A percentile compares a stretch with the other conserved stretches of the same genome.
These are phyloP conservation scores for Bryum argenteum DNA, from an alignment of 225 moss, liverwort and hornwort genomes.

Conservation along the genomic window DNA sequence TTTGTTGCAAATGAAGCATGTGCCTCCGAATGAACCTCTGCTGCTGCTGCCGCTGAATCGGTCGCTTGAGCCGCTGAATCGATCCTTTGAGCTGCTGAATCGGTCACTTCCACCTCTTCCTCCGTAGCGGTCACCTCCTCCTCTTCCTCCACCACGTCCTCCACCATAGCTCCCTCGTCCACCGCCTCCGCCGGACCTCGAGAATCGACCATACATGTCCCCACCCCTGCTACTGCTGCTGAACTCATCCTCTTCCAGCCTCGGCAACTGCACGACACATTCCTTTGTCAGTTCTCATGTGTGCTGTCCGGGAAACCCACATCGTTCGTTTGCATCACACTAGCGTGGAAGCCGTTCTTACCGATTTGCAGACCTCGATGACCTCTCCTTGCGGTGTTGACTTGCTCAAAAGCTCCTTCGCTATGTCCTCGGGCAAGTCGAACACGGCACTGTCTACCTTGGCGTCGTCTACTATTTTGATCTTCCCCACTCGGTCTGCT, in stretches of 20 bases:
- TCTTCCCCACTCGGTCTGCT: conserved; percentile 76
- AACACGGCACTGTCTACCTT: conserved; percentile 78
- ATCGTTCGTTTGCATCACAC: background rate
- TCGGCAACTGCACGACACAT: conserved; percentile 56
- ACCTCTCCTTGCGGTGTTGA: conserved; percentile 52
- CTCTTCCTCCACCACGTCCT: conserved; percentile 61
- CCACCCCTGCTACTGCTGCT: conserved; percentile 43
- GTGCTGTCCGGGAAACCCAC: too few relatives aligned
- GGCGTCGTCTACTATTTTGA: conserved; percentile 59
- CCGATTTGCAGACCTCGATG: conserved; percentile 68
- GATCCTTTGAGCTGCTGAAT: conserved; percentile 20
- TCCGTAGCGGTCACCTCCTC: conserved; percentile 32
- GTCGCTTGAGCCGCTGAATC: background rate
- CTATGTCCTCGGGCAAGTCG: conserved; percentile 72
- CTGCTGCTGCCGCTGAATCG: conserved; percentile 23
- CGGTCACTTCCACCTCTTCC: conserved; percentile 41
- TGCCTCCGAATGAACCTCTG: conserved; percentile 42
- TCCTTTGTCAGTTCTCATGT: background rate
- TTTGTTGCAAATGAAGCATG: conserved; percentile 69
- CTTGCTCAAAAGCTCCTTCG: conserved; percentile 61
- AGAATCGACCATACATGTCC: conserved; percentile 83
- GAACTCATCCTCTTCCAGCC: conserved; percentile 68
- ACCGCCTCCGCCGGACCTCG: conserved; percentile 48
- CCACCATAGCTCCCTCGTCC: conserved; percentile 53
- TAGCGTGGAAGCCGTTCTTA: conserved; percentile 18